Conservation (phyloP, 202 grass and related monocot genomes). For the Digitaria exilis region DNA sequence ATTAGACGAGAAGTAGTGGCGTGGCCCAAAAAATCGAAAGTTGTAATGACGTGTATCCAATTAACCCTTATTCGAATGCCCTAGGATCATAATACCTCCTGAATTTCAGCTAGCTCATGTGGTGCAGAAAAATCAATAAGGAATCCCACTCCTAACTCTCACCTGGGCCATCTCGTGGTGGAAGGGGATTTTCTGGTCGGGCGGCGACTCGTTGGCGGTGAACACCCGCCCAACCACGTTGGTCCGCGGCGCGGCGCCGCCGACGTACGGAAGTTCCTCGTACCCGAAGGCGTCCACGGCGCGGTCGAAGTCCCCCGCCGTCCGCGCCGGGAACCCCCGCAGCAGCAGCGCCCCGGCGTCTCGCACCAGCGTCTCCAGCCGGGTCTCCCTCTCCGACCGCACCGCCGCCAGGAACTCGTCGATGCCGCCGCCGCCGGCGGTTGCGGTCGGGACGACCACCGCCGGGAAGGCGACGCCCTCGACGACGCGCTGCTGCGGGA, state of each 20-base stretch:
- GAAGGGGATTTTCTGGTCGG: slow-evolving; percentile 96
- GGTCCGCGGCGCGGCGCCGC: slow-evolving; percentile 83
- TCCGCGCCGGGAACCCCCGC: slow-evolving; percentile 60
- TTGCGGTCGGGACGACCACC: slow-evolving; percentile 50
- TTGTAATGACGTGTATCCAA: no score
- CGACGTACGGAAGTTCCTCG: slow-evolving; percentile 87
- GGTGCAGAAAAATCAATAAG: no score
- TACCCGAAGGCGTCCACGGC: slow-evolving; percentile 81
- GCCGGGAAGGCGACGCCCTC: slow-evolving; percentile 75
- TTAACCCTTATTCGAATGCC: no score
- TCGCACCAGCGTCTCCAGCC: slow-evolving; percentile 64
- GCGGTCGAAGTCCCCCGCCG: slow-evolving; percentile 71
- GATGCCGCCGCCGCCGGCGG: neutral
- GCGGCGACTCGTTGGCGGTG: slow-evolving; percentile 95
- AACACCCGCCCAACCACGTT: slow-evolving; percentile 90
- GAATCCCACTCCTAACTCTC: neutral
- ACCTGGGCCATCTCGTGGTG: slow-evolving; percentile 99
- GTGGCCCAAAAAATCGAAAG: no score
- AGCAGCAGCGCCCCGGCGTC: slow-evolving; percentile 75
- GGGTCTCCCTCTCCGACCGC: slow-evolving; percentile 43
- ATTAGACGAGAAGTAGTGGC: no score
- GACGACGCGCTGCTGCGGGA: slow-evolving; percentile 63
- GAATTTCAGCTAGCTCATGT: neutral
- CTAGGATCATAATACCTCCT: no score
- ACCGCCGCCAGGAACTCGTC: slow-evolving; percentile 52